Evolutionary conservation across 805 yeast genomes (phyloP).

Genomic region (Ogataea haglerorum): DNA sequence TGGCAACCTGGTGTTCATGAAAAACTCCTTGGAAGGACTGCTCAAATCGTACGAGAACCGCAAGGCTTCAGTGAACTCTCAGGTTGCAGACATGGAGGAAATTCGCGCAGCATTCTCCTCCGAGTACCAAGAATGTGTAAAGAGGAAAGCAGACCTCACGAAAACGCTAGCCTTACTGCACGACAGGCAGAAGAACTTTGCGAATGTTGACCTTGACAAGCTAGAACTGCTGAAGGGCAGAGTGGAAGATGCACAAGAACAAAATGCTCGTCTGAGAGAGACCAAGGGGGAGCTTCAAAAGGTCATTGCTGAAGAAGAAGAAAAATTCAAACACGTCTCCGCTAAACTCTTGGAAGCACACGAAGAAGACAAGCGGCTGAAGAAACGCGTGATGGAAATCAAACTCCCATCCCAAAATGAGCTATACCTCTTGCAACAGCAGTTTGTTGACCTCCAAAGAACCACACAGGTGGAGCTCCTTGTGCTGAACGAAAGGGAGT

Average conservation of each 20-base stretch:
- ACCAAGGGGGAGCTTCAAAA: not conserved
- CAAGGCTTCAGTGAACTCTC: conserved; percentile 19
- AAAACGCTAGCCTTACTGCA: conserved; percentile 15
- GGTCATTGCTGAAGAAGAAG: not conserved
- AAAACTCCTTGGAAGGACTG: conserved; percentile 27
- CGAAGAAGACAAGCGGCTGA: conserved; percentile 4
- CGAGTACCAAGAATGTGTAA: conserved; percentile 25
- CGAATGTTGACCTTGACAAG: conserved; percentile 9
- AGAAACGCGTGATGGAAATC: conserved; percentile 5
- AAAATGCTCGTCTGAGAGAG: not conserved
- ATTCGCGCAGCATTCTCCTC: conserved; percentile 24
- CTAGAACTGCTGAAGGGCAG: conserved; percentile 6
- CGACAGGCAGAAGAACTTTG: conserved; percentile 9
- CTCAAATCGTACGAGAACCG: conserved; percentile 26
- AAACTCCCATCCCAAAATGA: conserved; percentile 21
- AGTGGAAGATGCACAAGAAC: not conserved
- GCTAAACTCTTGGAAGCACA: not conserved
- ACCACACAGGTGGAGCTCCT: conserved; percentile 12
- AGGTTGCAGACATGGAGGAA: conserved; percentile 22
- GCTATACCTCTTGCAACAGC: conserved; percentile 6
- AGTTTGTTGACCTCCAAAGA: conserved; percentile 15
- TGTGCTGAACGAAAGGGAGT: conserved; percentile 1
- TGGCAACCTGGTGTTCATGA: conserved; percentile 29
- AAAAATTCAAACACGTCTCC: conserved; percentile 2
- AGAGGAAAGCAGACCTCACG: conserved; percentile 20